Conservation (phyloP, 2,329 filamentous ascomycete species). For the Colletotrichum musicola region DNA sequence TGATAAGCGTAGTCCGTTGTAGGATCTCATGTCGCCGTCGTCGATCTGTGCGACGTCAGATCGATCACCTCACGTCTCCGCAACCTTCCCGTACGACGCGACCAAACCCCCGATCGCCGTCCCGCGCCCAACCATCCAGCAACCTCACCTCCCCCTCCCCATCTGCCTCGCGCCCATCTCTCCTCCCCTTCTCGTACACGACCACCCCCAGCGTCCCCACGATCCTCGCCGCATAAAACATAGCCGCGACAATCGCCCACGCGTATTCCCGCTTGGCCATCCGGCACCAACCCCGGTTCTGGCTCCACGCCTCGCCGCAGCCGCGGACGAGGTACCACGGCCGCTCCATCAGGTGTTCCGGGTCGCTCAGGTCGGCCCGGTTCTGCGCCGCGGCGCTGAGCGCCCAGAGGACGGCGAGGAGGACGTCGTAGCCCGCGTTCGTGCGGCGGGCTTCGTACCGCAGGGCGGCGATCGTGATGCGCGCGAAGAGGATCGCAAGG, state of each 20-base stretch:
- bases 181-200: conserved; percentile 3
- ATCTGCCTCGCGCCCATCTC: background rate
- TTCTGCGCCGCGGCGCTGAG: conserved; percentile 41
- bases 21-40: background rate
- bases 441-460: conserved; percentile 39
- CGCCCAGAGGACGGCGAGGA: conserved; percentile 46
- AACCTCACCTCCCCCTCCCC: background rate
- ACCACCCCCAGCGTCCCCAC: background rate
- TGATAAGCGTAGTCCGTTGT: too few relatives aligned
- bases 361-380: conserved; percentile 44
- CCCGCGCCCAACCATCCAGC: background rate
- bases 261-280: conserved; percentile 1
- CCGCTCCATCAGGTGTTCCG: conserved; percentile 41
- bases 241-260: conserved; percentile 6
- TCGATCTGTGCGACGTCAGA: conserved; percentile 4
- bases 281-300: background rate
- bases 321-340: conserved; percentile 45
- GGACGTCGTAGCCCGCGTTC: conserved; percentile 46
- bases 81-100: background rate
- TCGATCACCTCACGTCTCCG: background rate
- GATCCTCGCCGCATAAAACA: conserved; percentile 1
- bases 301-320: conserved; percentile 35
- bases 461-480: conserved; percentile 42
- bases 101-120: background rate
- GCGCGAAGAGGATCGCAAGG: conserved; percentile 45